Conservation (phyloP, 371 early-diverging fungal species). For the Mucor circinelloides region DNA sequence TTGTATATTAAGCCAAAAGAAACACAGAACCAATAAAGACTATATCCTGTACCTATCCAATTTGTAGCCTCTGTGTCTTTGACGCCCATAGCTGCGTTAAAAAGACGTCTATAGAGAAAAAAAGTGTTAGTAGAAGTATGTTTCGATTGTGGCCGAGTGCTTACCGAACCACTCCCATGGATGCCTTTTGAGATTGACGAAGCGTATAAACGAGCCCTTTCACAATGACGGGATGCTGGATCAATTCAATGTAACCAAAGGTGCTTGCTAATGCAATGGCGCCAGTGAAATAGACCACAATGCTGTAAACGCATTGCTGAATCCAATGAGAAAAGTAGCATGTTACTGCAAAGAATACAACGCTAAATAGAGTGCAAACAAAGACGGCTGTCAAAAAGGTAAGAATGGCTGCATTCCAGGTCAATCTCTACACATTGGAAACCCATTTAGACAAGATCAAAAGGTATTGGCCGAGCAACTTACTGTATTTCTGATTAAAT, state of each 20-base stretch:
- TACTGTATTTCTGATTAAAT: neutral
- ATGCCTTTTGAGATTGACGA: neutral
- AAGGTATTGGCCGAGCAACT: neutral
- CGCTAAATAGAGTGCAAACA: neutral
- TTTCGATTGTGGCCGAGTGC: neutral
- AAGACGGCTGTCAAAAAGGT: neutral
- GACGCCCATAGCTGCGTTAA: neutral
- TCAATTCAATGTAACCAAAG: conserved; percentile 6
- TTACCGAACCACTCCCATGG: neutral
- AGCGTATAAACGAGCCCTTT: neutral
- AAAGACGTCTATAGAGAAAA: neutral
- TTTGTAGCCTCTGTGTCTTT: neutral
- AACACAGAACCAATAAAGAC: conserved; percentile 19
- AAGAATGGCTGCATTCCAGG: neutral
- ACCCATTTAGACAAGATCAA: neutral
- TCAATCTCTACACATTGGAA: neutral
- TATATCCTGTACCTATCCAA: conserved; percentile 17
- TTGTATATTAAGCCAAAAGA: conserved; percentile 12
- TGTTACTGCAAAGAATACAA: neutral
- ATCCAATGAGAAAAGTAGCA: neutral
- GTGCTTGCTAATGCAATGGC: conserved; percentile 2
- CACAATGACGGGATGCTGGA: neutral
- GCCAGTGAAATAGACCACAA: conserved; percentile 4
- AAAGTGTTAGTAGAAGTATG: too few species aligned
- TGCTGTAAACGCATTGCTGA: neutral